Evolutionary conservation across 1,284 basidiomycete species (phyloP), one percentile per base, ranked within the genome.

Genomic region (Ustilago lituana): DNA sequence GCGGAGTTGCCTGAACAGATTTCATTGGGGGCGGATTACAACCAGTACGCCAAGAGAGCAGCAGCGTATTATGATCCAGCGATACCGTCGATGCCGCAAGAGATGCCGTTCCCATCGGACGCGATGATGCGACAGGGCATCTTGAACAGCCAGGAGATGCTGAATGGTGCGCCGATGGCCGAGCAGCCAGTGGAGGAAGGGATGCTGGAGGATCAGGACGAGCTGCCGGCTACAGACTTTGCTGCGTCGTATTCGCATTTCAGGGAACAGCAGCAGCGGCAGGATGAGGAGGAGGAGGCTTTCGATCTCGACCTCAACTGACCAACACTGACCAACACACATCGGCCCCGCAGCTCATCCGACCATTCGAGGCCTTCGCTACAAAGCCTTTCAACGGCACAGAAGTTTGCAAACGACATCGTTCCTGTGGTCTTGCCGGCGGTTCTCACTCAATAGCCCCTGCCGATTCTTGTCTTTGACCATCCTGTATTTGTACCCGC

Each of bases 301-400:
- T 75, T 77, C 39, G 75, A 77, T 50, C 50, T 77, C 27, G 75
- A 77, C 33, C 67, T 77, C 39, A 77, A 77, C 26, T 77, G 41
- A 64, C n/a, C n/a, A n/a, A n/a, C n/a, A n/a, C n/a, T n/a, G n/a
- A n/a, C n/a, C n/a, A n/a, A n/a, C n/a, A n/a, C n/a, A n/a, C n/a
- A n/a, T n/a, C n/a, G n/a, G n/a, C n/a, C n/a, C n/a, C n/a, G n/a
- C n/a, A n/a, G n/a, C n/a, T n/a, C n/a, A n/a, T n/a, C n/a, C n/a
- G n/a, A n/a, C n/a, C n/a, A n/a, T n/a, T n/a, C n/a, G n/a, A n/a
- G n/a, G n/a, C n/a, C n/a, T n/a, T n/a, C n/a, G n/a, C n/a, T n/a
- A n/a, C n/a, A n/a, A n/a, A n/a, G n/a, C n/a, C n/a, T n/a, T n/a
- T n/a, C n/a, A n/a, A n/a, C n/a, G n/a, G n/a, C n/a, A n/a, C n/a